Evolutionary conservation across 2,329 filamentous ascomycete genomes (phyloP).

Genomic region (Cadophora malorum): DNA sequence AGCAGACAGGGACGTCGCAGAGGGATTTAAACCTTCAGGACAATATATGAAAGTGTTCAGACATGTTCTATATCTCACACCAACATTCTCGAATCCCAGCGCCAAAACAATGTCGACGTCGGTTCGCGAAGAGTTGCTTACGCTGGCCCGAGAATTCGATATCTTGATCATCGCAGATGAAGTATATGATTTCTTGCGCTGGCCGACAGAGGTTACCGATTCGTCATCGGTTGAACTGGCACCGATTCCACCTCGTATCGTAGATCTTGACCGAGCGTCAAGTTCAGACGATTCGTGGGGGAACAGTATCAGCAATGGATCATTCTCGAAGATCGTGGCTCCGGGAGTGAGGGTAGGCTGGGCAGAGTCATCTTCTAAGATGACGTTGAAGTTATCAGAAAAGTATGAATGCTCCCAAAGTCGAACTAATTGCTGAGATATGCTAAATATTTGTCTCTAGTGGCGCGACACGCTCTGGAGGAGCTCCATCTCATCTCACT

Average conservation of each 20-base stretch:
- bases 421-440: too few species aligned
- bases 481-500: too few species aligned
- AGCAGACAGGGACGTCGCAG: background rate
- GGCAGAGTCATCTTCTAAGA: constrained; percentile 47
- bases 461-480: too few species aligned
- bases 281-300: constrained; percentile 66
- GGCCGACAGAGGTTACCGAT: constrained; percentile 48
- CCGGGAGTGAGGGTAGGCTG: constrained; percentile 69
- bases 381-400: too few species aligned
- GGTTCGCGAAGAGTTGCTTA: constrained; percentile 62
- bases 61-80: constrained; percentile 78
- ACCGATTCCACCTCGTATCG: constrained; percentile 57
- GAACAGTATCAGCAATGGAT: constrained; percentile 69
- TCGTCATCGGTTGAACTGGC: constrained; percentile 11
- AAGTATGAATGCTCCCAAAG: too few species aligned
- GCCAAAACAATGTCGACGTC: constrained; percentile 66
- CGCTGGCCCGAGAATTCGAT: constrained; percentile 67
- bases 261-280: constrained; percentile 65
- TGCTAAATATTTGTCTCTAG: too few species aligned
- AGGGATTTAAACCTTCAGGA: constrained; percentile 58
- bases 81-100: constrained; percentile 74
- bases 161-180: constrained; percentile 72
- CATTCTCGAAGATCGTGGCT: constrained; percentile 70
- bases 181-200: constrained; percentile 74
- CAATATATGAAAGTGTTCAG: constrained; percentile 85